Percentiles rank a stretch among this genome's conserved stretches.
Conservation (phyloP, 805 yeast genomes). For the Barnettozyma salicaria region DNA sequence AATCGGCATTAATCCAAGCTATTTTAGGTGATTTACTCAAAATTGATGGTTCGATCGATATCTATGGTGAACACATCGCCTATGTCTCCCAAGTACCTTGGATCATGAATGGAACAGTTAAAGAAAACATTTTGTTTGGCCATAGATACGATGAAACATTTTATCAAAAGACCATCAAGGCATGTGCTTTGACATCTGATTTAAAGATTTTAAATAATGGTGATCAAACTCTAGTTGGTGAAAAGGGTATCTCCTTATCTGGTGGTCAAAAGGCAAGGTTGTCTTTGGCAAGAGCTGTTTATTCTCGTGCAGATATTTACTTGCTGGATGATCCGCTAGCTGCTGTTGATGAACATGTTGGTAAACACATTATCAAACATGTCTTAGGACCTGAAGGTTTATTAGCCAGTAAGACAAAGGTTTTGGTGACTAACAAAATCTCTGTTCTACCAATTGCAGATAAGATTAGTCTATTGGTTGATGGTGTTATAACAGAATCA, state of each 20-base stretch:
- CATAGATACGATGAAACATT: slow-evolving; percentile 75
- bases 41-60: slow-evolving; percentile 62
- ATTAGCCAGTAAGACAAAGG: slow-evolving; percentile 62
- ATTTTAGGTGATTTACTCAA: slow-evolving; percentile 76
- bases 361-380: slow-evolving; percentile 73
- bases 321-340: slow-evolving; percentile 87
- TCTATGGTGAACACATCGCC: slow-evolving; percentile 67
- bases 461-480: slow-evolving; percentile 59
- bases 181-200: slow-evolving; percentile 83
- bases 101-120: slow-evolving; percentile 93
- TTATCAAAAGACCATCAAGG: slow-evolving; percentile 72
- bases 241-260: slow-evolving; percentile 90
- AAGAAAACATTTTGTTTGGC: slow-evolving; percentile 88
- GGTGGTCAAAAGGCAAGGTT: slow-evolving; percentile 98
- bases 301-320: slow-evolving; percentile 87
- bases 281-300: slow-evolving; percentile 91
- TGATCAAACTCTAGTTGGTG: slow-evolving; percentile 90
- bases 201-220: slow-evolving; percentile 78
- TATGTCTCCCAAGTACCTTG: slow-evolving; percentile 93
- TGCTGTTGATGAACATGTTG: slow-evolving; percentile 98
- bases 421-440: slow-evolving; percentile 83
- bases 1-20: slow-evolving; percentile 77
- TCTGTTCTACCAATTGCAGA: slow-evolving; percentile 74
- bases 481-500: slow-evolving; percentile 63
- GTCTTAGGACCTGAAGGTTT: slow-evolving; percentile 81